Base-by-base conservation (phyloP, 495 filamentous ascomycete genomes). In the Trypethelium eluteriae region DNA sequence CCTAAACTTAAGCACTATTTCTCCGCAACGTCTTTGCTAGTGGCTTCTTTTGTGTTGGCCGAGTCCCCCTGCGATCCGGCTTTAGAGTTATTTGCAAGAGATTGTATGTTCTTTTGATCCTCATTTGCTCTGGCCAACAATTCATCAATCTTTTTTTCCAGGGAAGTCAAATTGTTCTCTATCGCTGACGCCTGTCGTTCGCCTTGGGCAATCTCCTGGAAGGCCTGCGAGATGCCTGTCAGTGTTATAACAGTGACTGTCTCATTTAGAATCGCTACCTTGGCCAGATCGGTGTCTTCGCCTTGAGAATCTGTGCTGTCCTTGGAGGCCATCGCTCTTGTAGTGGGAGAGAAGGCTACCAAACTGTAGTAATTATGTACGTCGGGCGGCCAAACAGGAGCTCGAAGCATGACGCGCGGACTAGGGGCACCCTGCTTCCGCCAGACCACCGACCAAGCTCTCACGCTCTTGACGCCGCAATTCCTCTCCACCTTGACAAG, bases 101-200 rank as follows among this genome's bases (percentile, higher is more conserved):
- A 59, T 18, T 34, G 6, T 11, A 59, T 18, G 14, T 14, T 53
- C 18, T 59, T 61, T 35, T 70, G 39, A 50, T 67, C 63, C 32
- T 64, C 38, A 47, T 82, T 78, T 14, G 79, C 79, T 38, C 76
- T 72, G 3, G 77, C 79, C 2, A 87, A 74, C 11, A 86, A 69
- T 49, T 78, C 79, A 59, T 85, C 82, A 44, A 87, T 82, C 73
- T 81, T 84, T 64, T 70, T 70, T 72, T 87, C 84, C n/a, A 87
- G 66, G 12, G 72, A 71, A 18, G 73, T 75, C 39, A 87, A 76
- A 61, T 83, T 79, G 34, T 77, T 78, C 69, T 87, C 84, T 53
- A 87, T 70, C 2, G 77, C 80, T 6, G 76, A 71, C 7, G 84
- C 84, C 7, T 82, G 81, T 67, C 74, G 77, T 71, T 87, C 84